Evolutionary conservation across 169 alveolate species (phyloP).

Genomic region (Plasmodium berghei): DNA sequence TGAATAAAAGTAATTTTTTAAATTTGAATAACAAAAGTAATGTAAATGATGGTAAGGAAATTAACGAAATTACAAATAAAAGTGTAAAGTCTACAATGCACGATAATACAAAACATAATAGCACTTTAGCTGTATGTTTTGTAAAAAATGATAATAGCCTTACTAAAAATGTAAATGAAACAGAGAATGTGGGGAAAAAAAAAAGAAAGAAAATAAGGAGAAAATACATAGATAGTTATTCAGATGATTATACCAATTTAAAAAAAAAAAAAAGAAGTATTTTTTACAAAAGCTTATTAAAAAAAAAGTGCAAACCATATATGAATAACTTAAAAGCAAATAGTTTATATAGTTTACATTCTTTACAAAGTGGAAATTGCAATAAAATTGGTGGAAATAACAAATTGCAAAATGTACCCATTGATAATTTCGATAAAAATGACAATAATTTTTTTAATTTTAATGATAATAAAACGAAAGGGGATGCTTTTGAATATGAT

Average conservation of each 20-base stretch:
- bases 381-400: neutral
- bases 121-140: neutral
- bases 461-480: slow-evolving; percentile 44
- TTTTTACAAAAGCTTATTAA: slow-evolving; percentile 14
- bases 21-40: neutral
- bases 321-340: slow-evolving; percentile 31
- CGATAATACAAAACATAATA: neutral
- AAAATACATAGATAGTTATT: neutral
- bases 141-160: neutral
- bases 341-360: slow-evolving; percentile 40
- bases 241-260: slow-evolving; percentile 11
- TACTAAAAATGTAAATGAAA: neutral
- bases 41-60: neutral
- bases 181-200: slow-evolving; percentile 2
- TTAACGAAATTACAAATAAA: slow-evolving; percentile 4
- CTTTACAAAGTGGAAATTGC: slow-evolving; percentile 33
- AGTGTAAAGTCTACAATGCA: neutral
- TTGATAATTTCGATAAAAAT: neutral
- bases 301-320: slow-evolving; percentile 8
- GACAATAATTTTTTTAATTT: slow-evolving; percentile 20
- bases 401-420: neutral
- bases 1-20: neutral
- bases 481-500: slow-evolving; percentile 4
- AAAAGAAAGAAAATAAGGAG: slow-evolving; percentile 12
- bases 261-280: slow-evolving; percentile 15